phyloP scores from a whole-genome alignment of 371 early-diverging fungal genomes.

The Syncephalastrum monosporum region DNA sequence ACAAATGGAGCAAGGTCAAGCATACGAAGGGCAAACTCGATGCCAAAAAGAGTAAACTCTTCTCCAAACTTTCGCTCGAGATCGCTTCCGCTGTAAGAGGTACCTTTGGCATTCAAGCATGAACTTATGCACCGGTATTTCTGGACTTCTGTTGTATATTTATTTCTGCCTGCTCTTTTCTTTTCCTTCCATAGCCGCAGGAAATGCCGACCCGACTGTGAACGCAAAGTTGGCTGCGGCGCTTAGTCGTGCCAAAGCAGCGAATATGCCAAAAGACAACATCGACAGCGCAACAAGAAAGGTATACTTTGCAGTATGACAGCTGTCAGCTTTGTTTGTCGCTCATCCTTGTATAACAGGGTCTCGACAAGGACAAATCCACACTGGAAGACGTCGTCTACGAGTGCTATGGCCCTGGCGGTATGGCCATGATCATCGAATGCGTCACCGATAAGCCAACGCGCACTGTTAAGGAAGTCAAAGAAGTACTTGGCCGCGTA shows the following conservation, averaged over 20 bases:
- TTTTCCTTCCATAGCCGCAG: conserved; percentile 38
- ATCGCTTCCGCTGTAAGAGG: conserved; percentile 62
- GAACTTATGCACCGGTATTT: background rate
- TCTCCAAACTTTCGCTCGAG: conserved; percentile 58
- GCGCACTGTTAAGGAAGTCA: conserved; percentile 68
- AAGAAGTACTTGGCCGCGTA: conserved; percentile 54
- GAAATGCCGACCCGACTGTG: conserved; percentile 48
- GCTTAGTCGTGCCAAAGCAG: conserved; percentile 59
- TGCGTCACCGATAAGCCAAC: conserved; percentile 64
- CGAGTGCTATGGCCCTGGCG: conserved; percentile 67
- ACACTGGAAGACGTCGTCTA: conserved; percentile 56
- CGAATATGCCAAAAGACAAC: conserved; percentile 72
- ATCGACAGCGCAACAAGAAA: conserved; percentile 71
- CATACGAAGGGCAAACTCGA: conserved; percentile 63
- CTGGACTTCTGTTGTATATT: background rate
- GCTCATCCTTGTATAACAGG: conserved; percentile 14
- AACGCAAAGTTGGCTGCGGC: conserved; percentile 58
- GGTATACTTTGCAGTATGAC: conserved; percentile 18
- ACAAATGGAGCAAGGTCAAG: conserved; percentile 72
- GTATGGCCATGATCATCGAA: conserved; percentile 67
- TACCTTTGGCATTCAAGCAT: conserved; percentile 8
- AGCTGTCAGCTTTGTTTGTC: background rate
- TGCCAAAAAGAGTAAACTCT: conserved; percentile 52
- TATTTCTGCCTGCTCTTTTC: background rate
- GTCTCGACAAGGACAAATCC: conserved; percentile 29